Evolutionary conservation across 1,284 basidiomycete genomes (phyloP).

Genomic region (Puccinia hordei): DNA sequence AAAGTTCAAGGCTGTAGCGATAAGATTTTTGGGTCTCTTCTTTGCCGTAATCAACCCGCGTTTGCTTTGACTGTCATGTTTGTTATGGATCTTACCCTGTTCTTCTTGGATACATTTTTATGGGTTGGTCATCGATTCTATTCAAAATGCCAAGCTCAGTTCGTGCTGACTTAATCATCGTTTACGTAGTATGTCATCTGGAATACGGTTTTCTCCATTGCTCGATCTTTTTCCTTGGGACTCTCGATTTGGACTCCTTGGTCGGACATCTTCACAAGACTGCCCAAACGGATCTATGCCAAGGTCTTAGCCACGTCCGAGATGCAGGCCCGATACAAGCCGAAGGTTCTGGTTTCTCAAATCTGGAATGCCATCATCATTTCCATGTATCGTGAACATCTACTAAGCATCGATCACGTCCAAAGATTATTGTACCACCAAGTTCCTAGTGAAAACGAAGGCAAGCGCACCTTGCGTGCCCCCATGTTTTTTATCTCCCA

Average conservation of each 20-base stretch:
- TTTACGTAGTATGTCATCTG: constrained; percentile 68
- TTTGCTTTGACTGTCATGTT: constrained; percentile 95
- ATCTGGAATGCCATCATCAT: constrained; percentile 99
- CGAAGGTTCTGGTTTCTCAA: constrained; percentile 94
- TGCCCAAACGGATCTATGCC: constrained; percentile 92
- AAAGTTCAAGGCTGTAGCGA: constrained; percentile 82
- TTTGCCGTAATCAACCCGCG: constrained; percentile 84
- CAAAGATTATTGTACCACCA: constrained; percentile 71
- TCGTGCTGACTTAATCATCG: neutral
- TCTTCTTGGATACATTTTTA: constrained; percentile 95
- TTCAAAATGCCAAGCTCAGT: neutral
- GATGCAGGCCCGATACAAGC: constrained; percentile 96
- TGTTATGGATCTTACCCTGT: constrained; percentile 88
- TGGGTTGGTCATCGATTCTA: constrained; percentile 64
- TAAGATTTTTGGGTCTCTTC: constrained; percentile 73
- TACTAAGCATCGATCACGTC: constrained; percentile 63
- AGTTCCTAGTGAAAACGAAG: constrained; percentile 77
- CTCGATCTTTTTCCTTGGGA: constrained; percentile 82
- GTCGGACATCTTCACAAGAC: constrained; percentile 81
- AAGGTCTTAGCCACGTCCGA: constrained; percentile 86
- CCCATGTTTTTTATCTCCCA: constrained; percentile 94
- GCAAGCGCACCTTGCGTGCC: constrained; percentile 81
- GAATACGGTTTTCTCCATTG: constrained; percentile 92
- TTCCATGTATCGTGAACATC: constrained; percentile 97
- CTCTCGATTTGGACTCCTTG: constrained; percentile 96